Evolutionary conservation across 2,329 filamentous ascomycete species (phyloP).

Genomic region (Trichoderma endophyticum): DNA sequence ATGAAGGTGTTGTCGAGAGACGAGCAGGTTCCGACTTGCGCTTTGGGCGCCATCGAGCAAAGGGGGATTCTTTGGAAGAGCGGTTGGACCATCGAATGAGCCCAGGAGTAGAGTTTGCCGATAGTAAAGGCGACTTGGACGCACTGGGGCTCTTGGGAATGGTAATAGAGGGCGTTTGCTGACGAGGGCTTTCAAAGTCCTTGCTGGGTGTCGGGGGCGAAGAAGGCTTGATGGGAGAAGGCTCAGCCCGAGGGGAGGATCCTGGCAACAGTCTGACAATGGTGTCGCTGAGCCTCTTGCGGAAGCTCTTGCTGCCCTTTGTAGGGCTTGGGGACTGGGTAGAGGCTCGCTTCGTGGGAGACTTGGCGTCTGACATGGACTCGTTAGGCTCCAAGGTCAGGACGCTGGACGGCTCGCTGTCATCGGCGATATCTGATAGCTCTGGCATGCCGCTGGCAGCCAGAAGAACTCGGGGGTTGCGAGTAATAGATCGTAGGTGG

Average conservation of each 20-base stretch:
- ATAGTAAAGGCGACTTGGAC: neutral
- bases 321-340: slow-evolving; percentile 28
- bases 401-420: slow-evolving; percentile 29
- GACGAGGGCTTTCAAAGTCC: slow-evolving; percentile 4
- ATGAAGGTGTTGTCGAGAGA: neutral
- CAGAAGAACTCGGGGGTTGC: slow-evolving; percentile 25
- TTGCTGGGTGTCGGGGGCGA: slow-evolving; percentile 28
- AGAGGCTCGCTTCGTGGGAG: slow-evolving; percentile 32
- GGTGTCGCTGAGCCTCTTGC: slow-evolving; percentile 29
- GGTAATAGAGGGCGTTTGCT: neutral
- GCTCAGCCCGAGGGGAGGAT: slow-evolving; percentile 24
- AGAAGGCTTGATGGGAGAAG: slow-evolving; percentile 33
- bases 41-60: slow-evolving; percentile 22
- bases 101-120: slow-evolving; percentile 10
- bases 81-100: neutral
- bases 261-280: slow-evolving; percentile 32
- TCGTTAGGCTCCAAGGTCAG: slow-evolving; percentile 24
- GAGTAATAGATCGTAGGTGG: slow-evolving; percentile 23
- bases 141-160: slow-evolving; percentile 7
- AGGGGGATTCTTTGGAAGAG: slow-evolving; percentile 21
- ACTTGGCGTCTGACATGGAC: slow-evolving; percentile 27
- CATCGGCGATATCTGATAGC: slow-evolving; percentile 30
- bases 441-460: slow-evolving; percentile 26
- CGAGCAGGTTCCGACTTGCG: slow-evolving; percentile 15
- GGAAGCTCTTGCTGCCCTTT: slow-evolving; percentile 25